These are phyloP conservation scores for Phytophthora ramorum DNA, from an alignment of 352 stramenopile species.

Conservation along the genomic window DNA sequence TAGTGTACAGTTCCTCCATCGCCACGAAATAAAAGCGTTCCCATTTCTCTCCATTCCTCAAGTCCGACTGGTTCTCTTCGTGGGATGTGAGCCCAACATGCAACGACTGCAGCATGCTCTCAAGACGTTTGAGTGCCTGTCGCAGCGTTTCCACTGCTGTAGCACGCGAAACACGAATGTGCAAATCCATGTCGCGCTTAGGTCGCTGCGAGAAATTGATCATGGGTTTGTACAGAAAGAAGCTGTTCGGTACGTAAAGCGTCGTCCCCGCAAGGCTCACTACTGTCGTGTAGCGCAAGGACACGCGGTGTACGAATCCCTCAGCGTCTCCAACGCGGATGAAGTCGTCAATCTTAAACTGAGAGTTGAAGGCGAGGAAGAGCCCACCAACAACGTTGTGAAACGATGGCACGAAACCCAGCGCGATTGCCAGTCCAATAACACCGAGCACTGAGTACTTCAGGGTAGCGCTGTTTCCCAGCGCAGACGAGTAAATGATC, in stretches of 20 bases:
- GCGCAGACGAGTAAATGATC: slow-evolving; percentile 86
- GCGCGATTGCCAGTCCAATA: slow-evolving; percentile 81
- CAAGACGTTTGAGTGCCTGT: slow-evolving; percentile 61
- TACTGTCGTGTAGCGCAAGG: slow-evolving; percentile 85
- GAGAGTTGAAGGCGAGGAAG: slow-evolving; percentile 90
- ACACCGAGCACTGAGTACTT: slow-evolving; percentile 88
- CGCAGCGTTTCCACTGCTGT: slow-evolving; percentile 72
- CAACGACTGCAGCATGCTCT: slow-evolving; percentile 84
- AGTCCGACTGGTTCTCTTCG: slow-evolving; percentile 83
- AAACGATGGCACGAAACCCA: slow-evolving; percentile 88
- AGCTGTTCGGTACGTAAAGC: slow-evolving; percentile 87
- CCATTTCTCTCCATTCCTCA: slow-evolving; percentile 84
- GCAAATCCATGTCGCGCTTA: slow-evolving; percentile 84
- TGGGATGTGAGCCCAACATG: slow-evolving; percentile 89
- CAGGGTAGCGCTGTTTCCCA: slow-evolving; percentile 72
- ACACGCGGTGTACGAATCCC: slow-evolving; percentile 85
- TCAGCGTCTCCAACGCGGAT: slow-evolving; percentile 79
- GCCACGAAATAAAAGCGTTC: slow-evolving; percentile 87
- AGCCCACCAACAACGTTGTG: slow-evolving; percentile 89
- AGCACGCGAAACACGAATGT: slow-evolving; percentile 59
- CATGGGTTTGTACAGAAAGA: slow-evolving; percentile 92
- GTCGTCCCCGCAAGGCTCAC: slow-evolving; percentile 84
- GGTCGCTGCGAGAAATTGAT: slow-evolving; percentile 88
- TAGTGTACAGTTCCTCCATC: slow-evolving; percentile 86
- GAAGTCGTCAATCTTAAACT: slow-evolving; percentile 91